Base-by-base conservation (phyloP, 768 basidiomycete species). In the Dioszegia aurantiaca region DNA sequence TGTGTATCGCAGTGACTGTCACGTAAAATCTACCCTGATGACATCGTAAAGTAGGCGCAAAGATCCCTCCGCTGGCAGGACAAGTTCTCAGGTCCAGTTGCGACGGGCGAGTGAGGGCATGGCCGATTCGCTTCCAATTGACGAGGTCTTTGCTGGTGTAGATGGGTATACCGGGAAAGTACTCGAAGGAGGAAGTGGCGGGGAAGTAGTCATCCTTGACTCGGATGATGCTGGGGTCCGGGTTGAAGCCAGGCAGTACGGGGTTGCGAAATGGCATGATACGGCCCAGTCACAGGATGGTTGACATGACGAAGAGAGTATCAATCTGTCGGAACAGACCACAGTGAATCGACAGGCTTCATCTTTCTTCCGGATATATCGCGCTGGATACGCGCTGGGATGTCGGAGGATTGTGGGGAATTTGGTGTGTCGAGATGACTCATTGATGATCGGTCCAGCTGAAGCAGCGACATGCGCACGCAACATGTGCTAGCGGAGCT, bases 211-310 rank as follows among this genome's bases (percentile, higher is more conserved):
- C 60, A 17, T 43, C 9, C 12, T 52, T 60, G 4, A 48, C 44
- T 11, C 48, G 19, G 27, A 58, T 36, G 27, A 68, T 62, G n/a
- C 63, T 56, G 2, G 67, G 67, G 52, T 68, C 67, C 1, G 67
- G 67, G 48, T 68, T 68, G 65, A 67, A 67, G 28, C 65, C 65
- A 9, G 59, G 59, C n/a, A 67, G 36, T 36, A 67, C 61, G 4
- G 65, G 65, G 54, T 67, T 67, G 45, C 48, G 48, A 19, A 51
- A 51, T 17, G 51, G 33, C 31, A 49, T 36, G 17, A 30, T n/a
- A n/a, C n/a, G n/a, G n/a, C n/a, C n/a, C n/a, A n/a, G n/a, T n/a
- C n/a, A n/a, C n/a, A n/a, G n/a, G n/a, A n/a, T n/a, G n/a, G n/a
- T n/a, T n/a, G n/a, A 14, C 33, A 33, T 6, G 33, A 33, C 33